Conservation (phyloP, 805 yeast genomes). For the Starmerella davenportii region DNA sequence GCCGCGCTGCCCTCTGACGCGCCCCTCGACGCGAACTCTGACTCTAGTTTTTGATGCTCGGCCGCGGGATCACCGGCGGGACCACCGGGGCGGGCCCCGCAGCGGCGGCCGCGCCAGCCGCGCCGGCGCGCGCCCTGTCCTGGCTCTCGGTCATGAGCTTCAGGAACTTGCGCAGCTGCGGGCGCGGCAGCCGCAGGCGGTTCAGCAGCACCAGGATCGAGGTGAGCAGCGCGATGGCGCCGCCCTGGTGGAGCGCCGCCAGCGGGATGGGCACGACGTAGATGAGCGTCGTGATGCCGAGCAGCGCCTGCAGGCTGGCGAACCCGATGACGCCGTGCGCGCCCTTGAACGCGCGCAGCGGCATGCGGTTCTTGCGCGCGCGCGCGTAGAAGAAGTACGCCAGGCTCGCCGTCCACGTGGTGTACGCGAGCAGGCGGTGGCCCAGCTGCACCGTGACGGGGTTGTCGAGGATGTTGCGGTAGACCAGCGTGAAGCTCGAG, state of each 20-base stretch:
- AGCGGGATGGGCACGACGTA: conserved; percentile 82
- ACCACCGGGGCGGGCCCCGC: too few relatives aligned
- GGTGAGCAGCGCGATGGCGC: conserved; percentile 78
- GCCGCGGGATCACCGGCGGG: too few relatives aligned
- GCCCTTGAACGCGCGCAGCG: conserved; percentile 23
- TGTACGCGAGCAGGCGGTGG: conserved; percentile 69
- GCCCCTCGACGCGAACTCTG: too few relatives aligned
- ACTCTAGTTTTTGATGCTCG: too few relatives aligned
- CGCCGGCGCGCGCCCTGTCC: too few relatives aligned
- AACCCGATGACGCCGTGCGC: conserved; percentile 58
- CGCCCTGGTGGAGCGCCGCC: conserved; percentile 95
- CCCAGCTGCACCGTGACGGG: conserved; percentile 89
- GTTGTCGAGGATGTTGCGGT: conserved; percentile 74
- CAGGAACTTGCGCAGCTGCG: conserved; percentile 14
- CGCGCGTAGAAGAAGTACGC: conserved; percentile 54
- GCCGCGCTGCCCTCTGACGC: too few relatives aligned
- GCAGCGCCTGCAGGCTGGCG: conserved; percentile 60
- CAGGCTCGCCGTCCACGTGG: conserved; percentile 56
- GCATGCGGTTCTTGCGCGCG: conserved; percentile 32
- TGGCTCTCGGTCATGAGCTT: conserved; percentile 11
- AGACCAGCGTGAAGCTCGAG: conserved; percentile 37
- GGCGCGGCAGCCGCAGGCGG: conserved; percentile 41
- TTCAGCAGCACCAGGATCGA: conserved; percentile 47
- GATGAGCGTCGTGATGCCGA: conserved; percentile 73
- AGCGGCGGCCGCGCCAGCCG: too few relatives aligned